Evolutionary conservation across 2,329 filamentous ascomycete species (phyloP), one percentile per base, ranked within the genome.

Genomic region (Graphiopsis chlorocephala): DNA sequence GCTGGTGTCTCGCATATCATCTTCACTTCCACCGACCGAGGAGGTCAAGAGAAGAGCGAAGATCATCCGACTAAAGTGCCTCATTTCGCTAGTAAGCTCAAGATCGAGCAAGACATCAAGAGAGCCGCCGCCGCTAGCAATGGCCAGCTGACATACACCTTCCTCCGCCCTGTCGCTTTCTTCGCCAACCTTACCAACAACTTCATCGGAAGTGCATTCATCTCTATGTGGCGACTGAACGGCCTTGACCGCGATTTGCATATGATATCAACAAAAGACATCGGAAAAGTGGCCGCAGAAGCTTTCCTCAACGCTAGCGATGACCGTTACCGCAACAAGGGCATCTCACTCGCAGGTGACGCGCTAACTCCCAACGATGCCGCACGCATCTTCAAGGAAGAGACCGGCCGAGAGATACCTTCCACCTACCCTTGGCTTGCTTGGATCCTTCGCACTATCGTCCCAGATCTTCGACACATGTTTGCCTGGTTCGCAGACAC

Each of bases 141-240:
- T 4, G 76, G 76, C 20, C 77, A 77, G 1, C 87, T 88, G 85
- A 76, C 76, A 7, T 90, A 85, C 83, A 88, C 85, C 0, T 84
- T 90, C 45, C 76, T 90, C 2, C 82, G 87, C 3, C 87, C 87
- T 0, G 83, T 84, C 0, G 85, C 83, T 1, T 90, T 90, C 76
- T 85, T 88, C 78, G 86, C 90, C 59, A 87, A 88, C 74, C 69
- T 85, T 4, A 74, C 71, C 2, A 78, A 80, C 0, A 78, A 78
- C 12, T 81, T 85, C 68, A 67, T 78, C 10, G 82, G 82, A 4
- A 82, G 81, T 64, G 76, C 81, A 2, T 85, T 85, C 70, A 71
- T 80, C 0, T 78, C 82, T 0, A 76, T 79, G 15, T 79, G 81
- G 72, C 73, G 78, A 38, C 73, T 56, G 17, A 38, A 71, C 35